Percentiles rank a stretch among this genome's conserved stretches.
Evolutionary conservation across 1,139 yeast genomes (phyloP).

Genomic region (Debaryomyces singareniensis): DNA sequence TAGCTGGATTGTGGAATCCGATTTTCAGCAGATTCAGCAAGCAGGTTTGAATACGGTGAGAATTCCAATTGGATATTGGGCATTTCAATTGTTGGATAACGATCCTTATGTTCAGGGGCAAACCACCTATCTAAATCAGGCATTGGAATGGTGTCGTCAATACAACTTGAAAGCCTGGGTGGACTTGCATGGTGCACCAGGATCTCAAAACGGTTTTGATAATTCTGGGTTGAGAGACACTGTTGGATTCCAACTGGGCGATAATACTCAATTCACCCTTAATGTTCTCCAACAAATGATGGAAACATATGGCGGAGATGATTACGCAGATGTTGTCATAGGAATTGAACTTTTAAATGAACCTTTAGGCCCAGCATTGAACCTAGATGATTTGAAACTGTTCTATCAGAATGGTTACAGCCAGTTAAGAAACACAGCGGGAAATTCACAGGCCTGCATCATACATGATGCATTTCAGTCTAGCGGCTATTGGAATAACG

Average conservation of each 20-base stretch:
- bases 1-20: conserved; percentile 70
- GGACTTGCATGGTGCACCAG: conserved; percentile 94
- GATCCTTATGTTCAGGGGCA: conserved; percentile 95
- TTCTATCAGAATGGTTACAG: conserved; percentile 55
- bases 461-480: conserved; percentile 73
- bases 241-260: conserved; percentile 49
- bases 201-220: conserved; percentile 97
- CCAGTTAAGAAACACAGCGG: conserved; percentile 35
- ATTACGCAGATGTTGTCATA: conserved; percentile 64
- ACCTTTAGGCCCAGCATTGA: conserved; percentile 70
- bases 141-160: conserved; percentile 67
- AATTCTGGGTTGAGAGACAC: conserved; percentile 82
- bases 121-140: conserved; percentile 61
- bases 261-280: conserved; percentile 47
- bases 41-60: conserved; percentile 82
- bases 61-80: conserved; percentile 97
- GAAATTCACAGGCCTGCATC: conserved; percentile 47
- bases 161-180: conserved; percentile 74
- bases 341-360: conserved; percentile 88
- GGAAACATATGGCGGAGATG: conserved; percentile 59
- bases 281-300: conserved; percentile 40
- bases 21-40: conserved; percentile 52
- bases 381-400: conserved; percentile 51
- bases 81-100: conserved; percentile 52
- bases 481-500: conserved; percentile 55